Evolutionary conservation across 371 early-diverging fungal genomes (phyloP).

Genomic region (Apophysomyces sp.): DNA sequence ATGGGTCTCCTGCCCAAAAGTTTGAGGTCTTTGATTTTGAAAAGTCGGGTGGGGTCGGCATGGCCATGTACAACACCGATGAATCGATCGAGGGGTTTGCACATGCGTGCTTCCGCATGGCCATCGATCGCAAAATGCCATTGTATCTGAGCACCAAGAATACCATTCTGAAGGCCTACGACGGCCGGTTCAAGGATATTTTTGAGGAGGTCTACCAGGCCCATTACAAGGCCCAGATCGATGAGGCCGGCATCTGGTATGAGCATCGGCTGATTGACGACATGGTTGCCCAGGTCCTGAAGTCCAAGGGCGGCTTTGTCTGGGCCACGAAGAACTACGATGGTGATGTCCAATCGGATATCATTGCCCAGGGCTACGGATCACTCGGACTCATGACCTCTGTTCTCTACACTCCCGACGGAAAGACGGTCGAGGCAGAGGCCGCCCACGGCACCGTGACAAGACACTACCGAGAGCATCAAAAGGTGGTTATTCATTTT

Average conservation of each 20-base stretch:
- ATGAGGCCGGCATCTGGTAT: constrained; percentile 86
- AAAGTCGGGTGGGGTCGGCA: constrained; percentile 80
- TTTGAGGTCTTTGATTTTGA: constrained; percentile 81
- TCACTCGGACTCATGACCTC: constrained; percentile 96
- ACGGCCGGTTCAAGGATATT: constrained; percentile 98
- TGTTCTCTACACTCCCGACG: constrained; percentile 92
- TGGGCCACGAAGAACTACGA: constrained; percentile 98
- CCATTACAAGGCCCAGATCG: constrained; percentile 73
- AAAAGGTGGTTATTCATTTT: constrained; percentile 57
- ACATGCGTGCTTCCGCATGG: constrained; percentile 93
- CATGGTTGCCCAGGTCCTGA: constrained; percentile 97
- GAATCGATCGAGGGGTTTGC: constrained; percentile 94
- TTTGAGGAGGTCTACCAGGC: constrained; percentile 87
- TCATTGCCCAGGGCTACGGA: constrained; percentile 93
- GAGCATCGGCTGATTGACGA: constrained; percentile 98
- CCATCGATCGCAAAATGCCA: constrained; percentile 82
- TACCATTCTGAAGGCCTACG: constrained; percentile 96
- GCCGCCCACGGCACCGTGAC: constrained; percentile 98
- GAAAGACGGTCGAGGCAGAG: constrained; percentile 93
- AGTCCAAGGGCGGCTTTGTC: constrained; percentile 93
- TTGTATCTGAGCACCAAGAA: constrained; percentile 97
- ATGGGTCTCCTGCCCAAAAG: constrained; percentile 64
- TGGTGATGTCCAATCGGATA: constrained; percentile 94
- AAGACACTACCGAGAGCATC: constrained; percentile 96
- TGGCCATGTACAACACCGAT: constrained; percentile 96